phyloP scores from a whole-genome alignment of 306 rosid species.

The Cucurbita argyrosperma region DNA sequence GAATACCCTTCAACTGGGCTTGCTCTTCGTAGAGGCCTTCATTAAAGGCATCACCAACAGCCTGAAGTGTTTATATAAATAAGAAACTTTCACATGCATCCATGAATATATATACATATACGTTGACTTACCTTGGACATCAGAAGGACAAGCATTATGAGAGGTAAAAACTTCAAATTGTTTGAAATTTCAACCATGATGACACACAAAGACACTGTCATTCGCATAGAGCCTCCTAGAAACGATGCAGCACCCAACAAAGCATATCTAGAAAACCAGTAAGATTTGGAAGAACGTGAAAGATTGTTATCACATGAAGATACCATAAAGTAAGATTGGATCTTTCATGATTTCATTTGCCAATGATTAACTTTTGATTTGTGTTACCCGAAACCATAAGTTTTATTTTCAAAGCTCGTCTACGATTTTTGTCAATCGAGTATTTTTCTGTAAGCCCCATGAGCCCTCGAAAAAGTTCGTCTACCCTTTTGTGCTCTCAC shows the following conservation, averaged over 20 bases:
- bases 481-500: neutral
- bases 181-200: conserved; percentile 97
- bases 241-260: conserved; percentile 96
- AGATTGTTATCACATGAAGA: neutral
- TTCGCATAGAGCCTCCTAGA: conserved; percentile 98
- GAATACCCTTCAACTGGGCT: conserved; percentile 69
- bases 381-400: neutral
- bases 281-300: neutral
- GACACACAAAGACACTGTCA: conserved; percentile 90
- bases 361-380: neutral
- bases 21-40: conserved; percentile 91
- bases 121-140: conserved; percentile 65
- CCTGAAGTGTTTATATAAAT: conserved; percentile 29
- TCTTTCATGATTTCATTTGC: neutral
- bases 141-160: conserved; percentile 94
- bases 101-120: conserved; percentile 3
- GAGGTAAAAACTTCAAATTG: conserved; percentile 73
- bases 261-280: conserved; percentile 66
- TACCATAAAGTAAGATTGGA: neutral
- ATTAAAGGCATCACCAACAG: conserved; percentile 63
- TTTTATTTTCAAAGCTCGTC: neutral
- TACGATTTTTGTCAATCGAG: neutral
- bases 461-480: neutral
- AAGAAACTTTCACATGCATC: conserved; percentile 8
- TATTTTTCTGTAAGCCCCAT: neutral